phyloP scores from a whole-genome alignment of 345 rosid genomes.

The Eutrema japonicum region DNA sequence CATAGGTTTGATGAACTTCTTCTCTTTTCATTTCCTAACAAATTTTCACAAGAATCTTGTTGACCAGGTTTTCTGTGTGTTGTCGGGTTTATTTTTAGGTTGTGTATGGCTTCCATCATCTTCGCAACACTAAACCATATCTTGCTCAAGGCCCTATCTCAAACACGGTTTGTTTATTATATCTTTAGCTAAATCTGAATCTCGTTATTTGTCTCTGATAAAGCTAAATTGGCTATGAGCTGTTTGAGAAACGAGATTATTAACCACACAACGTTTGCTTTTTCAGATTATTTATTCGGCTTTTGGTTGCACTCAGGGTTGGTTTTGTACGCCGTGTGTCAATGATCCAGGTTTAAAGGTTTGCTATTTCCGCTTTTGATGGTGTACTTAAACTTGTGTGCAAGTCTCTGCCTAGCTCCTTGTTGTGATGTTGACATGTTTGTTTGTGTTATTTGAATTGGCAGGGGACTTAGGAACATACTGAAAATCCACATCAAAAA shows the following conservation, averaged over 20 bases:
- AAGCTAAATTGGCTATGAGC: too few species aligned
- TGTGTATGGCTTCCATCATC: constrained; percentile 93
- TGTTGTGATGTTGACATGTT: background rate
- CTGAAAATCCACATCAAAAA: constrained; percentile 71
- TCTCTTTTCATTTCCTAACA: constrained; percentile 15
- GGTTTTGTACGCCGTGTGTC: constrained; percentile 96
- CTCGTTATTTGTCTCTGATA: background rate
- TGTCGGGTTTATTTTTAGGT: constrained; percentile 53
- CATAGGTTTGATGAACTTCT: constrained; percentile 61
- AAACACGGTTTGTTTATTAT: constrained; percentile 69
- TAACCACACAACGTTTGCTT: background rate
- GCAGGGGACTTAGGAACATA: constrained; percentile 83
- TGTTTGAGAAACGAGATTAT: background rate
- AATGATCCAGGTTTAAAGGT: constrained; percentile 90
- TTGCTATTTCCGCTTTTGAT: constrained; percentile 6
- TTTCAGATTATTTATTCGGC: constrained; percentile 91
- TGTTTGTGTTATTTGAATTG: constrained; percentile 11
- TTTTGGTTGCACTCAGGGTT: constrained; percentile 91
- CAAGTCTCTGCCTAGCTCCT: background rate
- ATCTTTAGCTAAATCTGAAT: background rate
- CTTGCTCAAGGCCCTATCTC: constrained; percentile 97
- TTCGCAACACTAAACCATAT: constrained; percentile 93
- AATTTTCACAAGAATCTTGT: background rate
- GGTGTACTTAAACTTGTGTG: background rate
- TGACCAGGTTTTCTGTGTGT: constrained; percentile 3